phyloP scores from a whole-genome alignment of 1,284 basidiomycete genomes.

The Bondarzewia mesenterica region DNA sequence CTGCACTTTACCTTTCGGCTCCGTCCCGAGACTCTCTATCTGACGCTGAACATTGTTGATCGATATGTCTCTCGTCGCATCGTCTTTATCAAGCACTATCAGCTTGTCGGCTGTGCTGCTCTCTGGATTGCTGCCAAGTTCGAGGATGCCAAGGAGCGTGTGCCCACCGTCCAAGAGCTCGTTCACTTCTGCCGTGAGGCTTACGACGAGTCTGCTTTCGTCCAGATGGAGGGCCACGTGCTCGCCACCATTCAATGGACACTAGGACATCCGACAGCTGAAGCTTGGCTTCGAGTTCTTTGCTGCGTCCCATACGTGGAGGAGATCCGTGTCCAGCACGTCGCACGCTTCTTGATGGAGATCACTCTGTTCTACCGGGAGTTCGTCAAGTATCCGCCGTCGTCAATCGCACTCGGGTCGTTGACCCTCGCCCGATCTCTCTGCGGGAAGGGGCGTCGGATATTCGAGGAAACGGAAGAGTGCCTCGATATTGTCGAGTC shows the following conservation, averaged over 20 bases:
- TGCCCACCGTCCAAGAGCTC: conserved; percentile 91
- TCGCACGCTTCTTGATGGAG: conserved; percentile 97
- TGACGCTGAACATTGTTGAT: conserved; percentile 98
- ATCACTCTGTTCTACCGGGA: conserved; percentile 96
- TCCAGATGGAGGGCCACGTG: conserved; percentile 97
- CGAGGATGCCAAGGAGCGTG: conserved; percentile 97
- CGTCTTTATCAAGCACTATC: conserved; percentile 99
- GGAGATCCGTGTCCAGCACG: conserved; percentile 84
- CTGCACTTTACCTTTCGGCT: conserved; percentile 96
- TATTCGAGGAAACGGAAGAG: conserved; percentile 65
- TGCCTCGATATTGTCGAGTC: conserved; percentile 74
- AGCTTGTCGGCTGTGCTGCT: conserved; percentile 96
- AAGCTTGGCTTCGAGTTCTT: conserved; percentile 88
- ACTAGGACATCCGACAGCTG: conserved; percentile 95
- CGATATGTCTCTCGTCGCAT: conserved; percentile 98
- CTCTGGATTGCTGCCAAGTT: conserved; percentile 99
- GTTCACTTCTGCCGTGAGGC: conserved; percentile 91
- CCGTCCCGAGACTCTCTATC: conserved; percentile 96
- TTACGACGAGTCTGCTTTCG: conserved; percentile 94
- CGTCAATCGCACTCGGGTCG: conserved; percentile 81
- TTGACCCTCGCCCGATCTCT: conserved; percentile 86
- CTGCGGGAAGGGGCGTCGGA: conserved; percentile 67
- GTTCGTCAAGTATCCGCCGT: conserved; percentile 83
- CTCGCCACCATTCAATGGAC: conserved; percentile 95
- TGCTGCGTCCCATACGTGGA: conserved; percentile 69